Conservation (phyloP, 345 rosid genomes). For the Geranium rotundifolium region DNA sequence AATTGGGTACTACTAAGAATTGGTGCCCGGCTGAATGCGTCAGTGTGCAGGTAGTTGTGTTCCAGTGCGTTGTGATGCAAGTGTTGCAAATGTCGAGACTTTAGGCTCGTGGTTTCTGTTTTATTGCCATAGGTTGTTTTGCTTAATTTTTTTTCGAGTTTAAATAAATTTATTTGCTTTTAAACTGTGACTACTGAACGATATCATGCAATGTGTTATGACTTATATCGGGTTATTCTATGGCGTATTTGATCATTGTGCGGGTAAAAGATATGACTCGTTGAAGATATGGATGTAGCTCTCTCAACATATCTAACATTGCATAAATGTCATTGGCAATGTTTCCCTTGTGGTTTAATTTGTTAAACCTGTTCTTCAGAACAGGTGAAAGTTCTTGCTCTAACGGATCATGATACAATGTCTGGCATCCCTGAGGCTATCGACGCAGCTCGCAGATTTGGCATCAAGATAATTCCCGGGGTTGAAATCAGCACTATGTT, state of each 20-base stretch:
- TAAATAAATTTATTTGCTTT: no score
- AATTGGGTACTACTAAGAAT: no score
- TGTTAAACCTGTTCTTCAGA: constrained; percentile 22
- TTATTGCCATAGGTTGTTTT: no score
- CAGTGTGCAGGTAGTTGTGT: no score
- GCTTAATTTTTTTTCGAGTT: no score
- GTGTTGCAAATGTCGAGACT: no score
- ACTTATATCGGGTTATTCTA: neutral
- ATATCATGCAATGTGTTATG: neutral
- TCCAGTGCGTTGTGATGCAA: no score
- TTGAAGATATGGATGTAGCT: neutral
- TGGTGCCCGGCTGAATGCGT: no score
- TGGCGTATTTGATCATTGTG: neutral
- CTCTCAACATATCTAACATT: neutral
- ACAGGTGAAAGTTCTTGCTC: constrained; percentile 93
- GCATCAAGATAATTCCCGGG: constrained; percentile 87
- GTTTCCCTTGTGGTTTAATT: constrained; percentile 15
- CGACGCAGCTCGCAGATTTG: constrained; percentile 63
- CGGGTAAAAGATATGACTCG: neutral
- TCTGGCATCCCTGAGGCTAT: constrained; percentile 81
- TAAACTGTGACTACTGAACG: no score
- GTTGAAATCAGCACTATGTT: constrained; percentile 90
- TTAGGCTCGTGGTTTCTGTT: no score
- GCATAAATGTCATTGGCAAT: neutral
- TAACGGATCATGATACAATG: constrained; percentile 93